These are phyloP conservation scores for Aspergillus baeticus DNA, from an alignment of 495 filamentous ascomycete genomes.

Conservation along the genomic window DNA sequence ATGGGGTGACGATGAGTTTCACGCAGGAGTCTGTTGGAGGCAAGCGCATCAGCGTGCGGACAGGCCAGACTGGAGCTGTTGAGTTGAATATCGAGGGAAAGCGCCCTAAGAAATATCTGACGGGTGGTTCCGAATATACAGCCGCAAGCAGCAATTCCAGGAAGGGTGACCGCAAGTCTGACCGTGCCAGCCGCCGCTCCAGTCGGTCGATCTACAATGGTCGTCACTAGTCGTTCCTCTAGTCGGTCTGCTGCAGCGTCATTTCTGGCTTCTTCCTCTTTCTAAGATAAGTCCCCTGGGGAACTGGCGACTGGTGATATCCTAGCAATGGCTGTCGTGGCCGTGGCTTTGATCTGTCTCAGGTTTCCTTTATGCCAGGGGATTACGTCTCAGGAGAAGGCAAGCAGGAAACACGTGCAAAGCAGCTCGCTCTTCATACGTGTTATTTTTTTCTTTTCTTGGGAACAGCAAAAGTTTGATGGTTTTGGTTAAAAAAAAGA, in stretches of 20 bases:
- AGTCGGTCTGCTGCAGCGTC: slow-evolving; percentile 2
- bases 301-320: neutral
- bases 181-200: slow-evolving; percentile 38
- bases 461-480: slow-evolving; percentile 19
- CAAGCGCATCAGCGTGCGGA: slow-evolving; percentile 43
- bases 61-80: slow-evolving; percentile 37
- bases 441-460: slow-evolving; percentile 5
- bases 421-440: neutral
- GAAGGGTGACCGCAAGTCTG: slow-evolving; percentile 33
- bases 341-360: neutral
- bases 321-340: neutral
- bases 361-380: slow-evolving; percentile 7
- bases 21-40: slow-evolving; percentile 35
- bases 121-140: slow-evolving; percentile 37
- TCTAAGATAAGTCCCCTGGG: neutral
- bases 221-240: slow-evolving; percentile 14
- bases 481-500: slow-evolving; percentile 11
- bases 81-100: slow-evolving; percentile 41
- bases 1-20: slow-evolving; percentile 45
- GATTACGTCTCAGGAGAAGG: neutral
- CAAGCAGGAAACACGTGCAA: neutral
- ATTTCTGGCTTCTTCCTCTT: neutral
- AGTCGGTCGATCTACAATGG: slow-evolving; percentile 39
- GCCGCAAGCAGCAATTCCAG: slow-evolving; percentile 16
- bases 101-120: slow-evolving; percentile 38